These are phyloP conservation scores for Hypoxylon sp. DNA, from an alignment of 2,329 filamentous ascomycete species.

Conservation along the genomic window DNA sequence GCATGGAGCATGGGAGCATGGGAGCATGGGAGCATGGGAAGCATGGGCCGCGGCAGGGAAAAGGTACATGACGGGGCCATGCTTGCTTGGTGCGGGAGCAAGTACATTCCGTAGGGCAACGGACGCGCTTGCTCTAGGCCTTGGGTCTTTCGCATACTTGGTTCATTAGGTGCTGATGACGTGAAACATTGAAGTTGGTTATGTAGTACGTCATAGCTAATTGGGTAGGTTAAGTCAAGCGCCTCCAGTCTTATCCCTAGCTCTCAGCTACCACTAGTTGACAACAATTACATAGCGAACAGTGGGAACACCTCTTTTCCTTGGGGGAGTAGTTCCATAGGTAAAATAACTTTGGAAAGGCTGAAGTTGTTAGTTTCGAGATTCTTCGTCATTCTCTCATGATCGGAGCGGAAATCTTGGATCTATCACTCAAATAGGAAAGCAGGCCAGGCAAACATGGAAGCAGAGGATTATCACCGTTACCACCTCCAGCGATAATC, in stretches of 20 bases:
- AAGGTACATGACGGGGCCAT: constrained; percentile 21
- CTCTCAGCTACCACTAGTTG: not conserved
- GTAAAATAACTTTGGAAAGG: constrained; percentile 15
- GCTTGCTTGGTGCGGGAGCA: not conserved
- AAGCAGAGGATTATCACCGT: constrained; percentile 2
- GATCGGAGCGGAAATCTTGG: constrained; percentile 15
- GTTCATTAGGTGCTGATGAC: constrained; percentile 36
- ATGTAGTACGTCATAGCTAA: constrained; percentile 38
- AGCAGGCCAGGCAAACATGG: constrained; percentile 18
- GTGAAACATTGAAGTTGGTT: constrained; percentile 25
- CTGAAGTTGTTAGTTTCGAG: constrained; percentile 17
- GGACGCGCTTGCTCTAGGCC: constrained; percentile 6
- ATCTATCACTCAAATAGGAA: constrained; percentile 22
- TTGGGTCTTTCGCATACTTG: constrained; percentile 14
- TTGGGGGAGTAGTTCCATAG: constrained; percentile 8
- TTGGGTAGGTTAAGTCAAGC: constrained; percentile 8
- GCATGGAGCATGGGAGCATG: constrained; percentile 2
- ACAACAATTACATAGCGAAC: constrained; percentile 25
- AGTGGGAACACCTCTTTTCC: constrained; percentile 22
- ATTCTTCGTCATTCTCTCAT: constrained; percentile 24
- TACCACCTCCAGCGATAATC: constrained; percentile 17
- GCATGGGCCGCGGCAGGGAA: constrained; percentile 6
- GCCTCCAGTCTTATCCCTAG: constrained; percentile 4
- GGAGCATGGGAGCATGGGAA: not conserved
- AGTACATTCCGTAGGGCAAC: constrained; percentile 18